Percentiles rank a stretch among this genome's conserved stretches.
Evolutionary conservation across 345 rosid genomes (phyloP).

Genomic region (Schrenkiella parvula): DNA sequence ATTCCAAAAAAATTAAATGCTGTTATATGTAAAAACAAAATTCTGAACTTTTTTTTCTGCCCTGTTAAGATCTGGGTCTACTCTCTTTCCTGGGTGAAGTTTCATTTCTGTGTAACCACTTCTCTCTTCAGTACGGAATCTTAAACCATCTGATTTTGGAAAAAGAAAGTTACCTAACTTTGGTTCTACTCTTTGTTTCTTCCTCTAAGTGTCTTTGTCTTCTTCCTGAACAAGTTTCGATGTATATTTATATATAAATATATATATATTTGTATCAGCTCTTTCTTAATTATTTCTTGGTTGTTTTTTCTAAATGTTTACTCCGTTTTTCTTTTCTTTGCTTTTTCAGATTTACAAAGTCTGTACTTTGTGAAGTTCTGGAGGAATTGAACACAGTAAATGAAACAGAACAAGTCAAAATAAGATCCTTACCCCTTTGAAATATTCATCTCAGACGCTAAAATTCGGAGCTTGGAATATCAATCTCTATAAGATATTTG

Average conservation of each 20-base stretch:
- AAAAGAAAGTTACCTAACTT: not conserved
- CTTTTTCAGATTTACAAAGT: not conserved
- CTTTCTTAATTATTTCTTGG: not conserved
- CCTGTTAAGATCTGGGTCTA: too few relatives aligned
- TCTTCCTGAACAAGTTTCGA: conserved; percentile 17
- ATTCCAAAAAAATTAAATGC: too few relatives aligned
- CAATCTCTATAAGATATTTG: not conserved
- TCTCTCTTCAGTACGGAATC: conserved; percentile 1
- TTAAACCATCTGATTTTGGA: conserved; percentile 18
- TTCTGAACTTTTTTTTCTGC: too few relatives aligned
- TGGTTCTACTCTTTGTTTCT: conserved; percentile 15
- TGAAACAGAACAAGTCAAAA: not conserved
- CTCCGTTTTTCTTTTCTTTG: not conserved
- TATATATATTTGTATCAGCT: not conserved
- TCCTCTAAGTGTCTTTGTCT: not conserved
- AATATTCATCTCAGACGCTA: not conserved
- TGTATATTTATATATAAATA: too few relatives aligned
- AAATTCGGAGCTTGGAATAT: not conserved
- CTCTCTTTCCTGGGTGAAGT: not conserved
- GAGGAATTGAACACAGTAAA: conserved; percentile 1
- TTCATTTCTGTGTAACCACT: conserved; percentile 3
- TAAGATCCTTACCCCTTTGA: not conserved
- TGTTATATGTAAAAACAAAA: too few relatives aligned
- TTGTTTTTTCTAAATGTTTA: not conserved
- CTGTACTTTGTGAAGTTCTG: not conserved